phyloP scores from a whole-genome alignment of 352 stramenopile genomes.

The Phytopythium boreale region DNA sequence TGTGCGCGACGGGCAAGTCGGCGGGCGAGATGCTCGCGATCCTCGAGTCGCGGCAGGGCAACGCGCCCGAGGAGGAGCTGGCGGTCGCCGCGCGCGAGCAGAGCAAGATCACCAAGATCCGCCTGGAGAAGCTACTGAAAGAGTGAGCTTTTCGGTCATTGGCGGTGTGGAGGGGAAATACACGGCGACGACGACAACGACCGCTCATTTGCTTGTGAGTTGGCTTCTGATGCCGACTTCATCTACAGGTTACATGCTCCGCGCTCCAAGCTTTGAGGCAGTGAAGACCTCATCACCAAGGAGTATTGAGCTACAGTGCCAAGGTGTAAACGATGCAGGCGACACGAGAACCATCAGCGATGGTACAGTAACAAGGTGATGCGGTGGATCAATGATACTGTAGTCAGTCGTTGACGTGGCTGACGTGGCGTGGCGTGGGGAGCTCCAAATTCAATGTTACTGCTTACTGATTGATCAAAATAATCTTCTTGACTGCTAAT shows the following conservation, averaged over 20 bases:
- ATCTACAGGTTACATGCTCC: background rate
- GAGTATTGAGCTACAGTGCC: no score
- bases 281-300: no score
- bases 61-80: slow-evolving; percentile 44
- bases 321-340: no score
- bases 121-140: slow-evolving; percentile 59
- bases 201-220: no score
- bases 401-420: no score
- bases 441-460: no score
- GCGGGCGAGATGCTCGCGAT: slow-evolving; percentile 72
- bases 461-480: background rate
- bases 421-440: no score
- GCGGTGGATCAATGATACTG: no score
- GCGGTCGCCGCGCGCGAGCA: slow-evolving; percentile 61
- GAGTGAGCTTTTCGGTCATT: slow-evolving; percentile 31
- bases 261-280: slow-evolving; percentile 3
- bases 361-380: background rate
- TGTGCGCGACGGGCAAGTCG: slow-evolving; percentile 78
- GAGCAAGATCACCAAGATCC: slow-evolving; percentile 77
- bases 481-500: background rate
- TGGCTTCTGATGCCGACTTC: no score
- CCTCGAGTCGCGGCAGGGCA: slow-evolving; percentile 51
- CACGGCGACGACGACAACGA: no score
- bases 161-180: no score
- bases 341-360: no score